Evolutionary conservation across 352 stramenopile genomes (phyloP).

Genomic region (Blastocystis sp.): DNA sequence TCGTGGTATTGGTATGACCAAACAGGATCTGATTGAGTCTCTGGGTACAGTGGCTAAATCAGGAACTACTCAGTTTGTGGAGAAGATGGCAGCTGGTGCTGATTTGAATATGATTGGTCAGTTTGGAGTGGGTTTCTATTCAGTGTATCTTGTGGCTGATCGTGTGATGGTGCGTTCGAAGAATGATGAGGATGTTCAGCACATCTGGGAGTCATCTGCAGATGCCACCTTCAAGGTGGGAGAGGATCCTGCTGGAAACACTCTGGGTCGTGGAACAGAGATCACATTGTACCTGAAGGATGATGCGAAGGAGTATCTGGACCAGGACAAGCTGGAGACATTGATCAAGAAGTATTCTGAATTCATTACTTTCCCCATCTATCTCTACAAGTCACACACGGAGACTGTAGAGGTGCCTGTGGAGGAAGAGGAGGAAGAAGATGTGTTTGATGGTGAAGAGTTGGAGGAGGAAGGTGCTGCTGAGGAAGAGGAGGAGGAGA

Average conservation of each 20-base stretch:
- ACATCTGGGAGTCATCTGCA: conserved; percentile 95
- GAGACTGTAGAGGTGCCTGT: conserved; percentile 80
- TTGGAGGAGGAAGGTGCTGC: conserved; percentile 69
- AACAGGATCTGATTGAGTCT: conserved; percentile 88
- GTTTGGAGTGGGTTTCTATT: conserved; percentile 99
- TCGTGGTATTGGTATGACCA: conserved; percentile 95
- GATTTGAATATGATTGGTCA: conserved; percentile 93
- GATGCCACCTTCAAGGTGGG: conserved; percentile 88
- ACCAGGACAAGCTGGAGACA: conserved; percentile 83
- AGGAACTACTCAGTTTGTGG: conserved; percentile 93
- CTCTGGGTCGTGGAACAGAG: conserved; percentile 87
- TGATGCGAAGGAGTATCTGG: conserved; percentile 88
- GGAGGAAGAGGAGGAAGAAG: conserved; percentile 72
- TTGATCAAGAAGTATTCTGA: conserved; percentile 95
- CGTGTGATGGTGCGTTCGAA: conserved; percentile 88
- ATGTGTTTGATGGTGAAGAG: conserved; percentile 70
- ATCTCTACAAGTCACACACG: conserved; percentile 84
- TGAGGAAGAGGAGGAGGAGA: conserved; percentile 73
- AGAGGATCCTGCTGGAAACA: conserved; percentile 88
- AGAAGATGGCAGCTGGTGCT: conserved; percentile 79
- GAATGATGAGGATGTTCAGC: conserved; percentile 89
- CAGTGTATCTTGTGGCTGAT: conserved; percentile 91
- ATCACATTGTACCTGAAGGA: conserved; percentile 98
- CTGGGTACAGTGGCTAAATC: conserved; percentile 95
- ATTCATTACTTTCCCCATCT: conserved; percentile 99